Conservation (phyloP, 2,329 filamentous ascomycete species). For the Diaporthe capsici region DNA sequence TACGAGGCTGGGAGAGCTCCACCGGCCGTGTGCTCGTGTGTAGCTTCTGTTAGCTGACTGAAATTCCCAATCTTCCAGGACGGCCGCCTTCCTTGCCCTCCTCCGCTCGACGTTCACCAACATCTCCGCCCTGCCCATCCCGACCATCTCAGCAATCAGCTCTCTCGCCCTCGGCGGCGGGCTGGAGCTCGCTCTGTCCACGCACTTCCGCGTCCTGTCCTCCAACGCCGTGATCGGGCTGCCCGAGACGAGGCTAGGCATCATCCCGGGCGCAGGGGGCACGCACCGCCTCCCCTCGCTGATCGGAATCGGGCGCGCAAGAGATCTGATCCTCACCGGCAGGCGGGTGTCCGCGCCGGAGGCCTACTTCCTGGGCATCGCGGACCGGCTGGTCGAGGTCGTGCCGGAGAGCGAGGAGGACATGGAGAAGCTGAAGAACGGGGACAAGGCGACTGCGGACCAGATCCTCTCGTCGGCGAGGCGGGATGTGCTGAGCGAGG, state of each 20-base stretch:
- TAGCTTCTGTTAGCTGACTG: slow-evolving; percentile 8
- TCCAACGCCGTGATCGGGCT: slow-evolving; percentile 85
- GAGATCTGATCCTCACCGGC: slow-evolving; percentile 91
- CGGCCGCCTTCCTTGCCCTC: slow-evolving; percentile 80
- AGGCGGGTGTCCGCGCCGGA: slow-evolving; percentile 86
- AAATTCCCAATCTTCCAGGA: slow-evolving; percentile 64
- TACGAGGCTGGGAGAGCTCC: not conserved
- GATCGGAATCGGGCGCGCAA: slow-evolving; percentile 84
- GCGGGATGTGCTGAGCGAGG: slow-evolving; percentile 79
- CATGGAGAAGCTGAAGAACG: slow-evolving; percentile 52
- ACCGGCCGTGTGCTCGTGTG: not conserved
- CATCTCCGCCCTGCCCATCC: slow-evolving; percentile 83
- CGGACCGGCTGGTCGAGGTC: slow-evolving; percentile 90
- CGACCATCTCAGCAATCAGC: slow-evolving; percentile 89
- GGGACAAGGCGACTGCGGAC: slow-evolving; percentile 58
- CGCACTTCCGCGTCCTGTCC: slow-evolving; percentile 88
- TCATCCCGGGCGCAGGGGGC: slow-evolving; percentile 94
- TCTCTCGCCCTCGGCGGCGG: slow-evolving; percentile 92
- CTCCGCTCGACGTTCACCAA: slow-evolving; percentile 83
- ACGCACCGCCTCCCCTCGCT: slow-evolving; percentile 88
- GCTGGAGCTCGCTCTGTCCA: slow-evolving; percentile 91
- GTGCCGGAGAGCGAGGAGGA: slow-evolving; percentile 68
- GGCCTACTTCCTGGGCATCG: slow-evolving; percentile 91
- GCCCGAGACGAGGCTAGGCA: slow-evolving; percentile 92
- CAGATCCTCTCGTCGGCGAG: slow-evolving; percentile 70